Conservation (phyloP, 305 asterid genomes). For the Galium porrigens region DNA sequence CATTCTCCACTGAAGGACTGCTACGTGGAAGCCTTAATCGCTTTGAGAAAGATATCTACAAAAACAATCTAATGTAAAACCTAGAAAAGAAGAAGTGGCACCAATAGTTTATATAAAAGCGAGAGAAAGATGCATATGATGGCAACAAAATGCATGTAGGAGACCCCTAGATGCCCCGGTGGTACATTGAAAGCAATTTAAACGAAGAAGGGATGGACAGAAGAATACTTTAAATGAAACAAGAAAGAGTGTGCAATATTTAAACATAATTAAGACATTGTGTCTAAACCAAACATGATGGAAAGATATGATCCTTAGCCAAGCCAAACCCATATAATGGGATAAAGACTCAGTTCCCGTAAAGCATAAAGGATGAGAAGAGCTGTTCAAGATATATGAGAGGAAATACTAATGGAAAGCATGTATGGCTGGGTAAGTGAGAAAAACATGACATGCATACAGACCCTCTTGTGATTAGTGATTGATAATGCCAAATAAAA, state of each 20-base stretch:
- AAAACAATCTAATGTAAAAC: conserved; percentile 1
- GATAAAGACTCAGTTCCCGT: background rate
- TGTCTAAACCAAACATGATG: background rate
- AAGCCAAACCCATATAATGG: background rate
- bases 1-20: conserved; percentile 33
- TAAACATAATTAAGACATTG: background rate
- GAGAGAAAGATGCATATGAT: background rate
- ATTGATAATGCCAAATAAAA: background rate
- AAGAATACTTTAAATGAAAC: background rate
- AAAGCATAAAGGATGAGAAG: background rate
- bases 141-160: background rate
- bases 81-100: background rate
- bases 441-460: background rate
- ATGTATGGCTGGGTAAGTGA: background rate
- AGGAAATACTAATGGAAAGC: background rate
- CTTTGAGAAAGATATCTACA: conserved; percentile 68
- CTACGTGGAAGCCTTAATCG: conserved; percentile 65
- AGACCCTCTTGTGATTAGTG: background rate
- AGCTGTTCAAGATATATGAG: background rate
- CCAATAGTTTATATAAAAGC: background rate
- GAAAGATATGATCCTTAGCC: background rate
- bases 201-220: background rate
- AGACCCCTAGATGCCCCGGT: background rate
- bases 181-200: background rate
- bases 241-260: background rate